phyloP scores from a whole-genome alignment of 352 stramenopile species.

The Pythium rhizo-oryzae region DNA sequence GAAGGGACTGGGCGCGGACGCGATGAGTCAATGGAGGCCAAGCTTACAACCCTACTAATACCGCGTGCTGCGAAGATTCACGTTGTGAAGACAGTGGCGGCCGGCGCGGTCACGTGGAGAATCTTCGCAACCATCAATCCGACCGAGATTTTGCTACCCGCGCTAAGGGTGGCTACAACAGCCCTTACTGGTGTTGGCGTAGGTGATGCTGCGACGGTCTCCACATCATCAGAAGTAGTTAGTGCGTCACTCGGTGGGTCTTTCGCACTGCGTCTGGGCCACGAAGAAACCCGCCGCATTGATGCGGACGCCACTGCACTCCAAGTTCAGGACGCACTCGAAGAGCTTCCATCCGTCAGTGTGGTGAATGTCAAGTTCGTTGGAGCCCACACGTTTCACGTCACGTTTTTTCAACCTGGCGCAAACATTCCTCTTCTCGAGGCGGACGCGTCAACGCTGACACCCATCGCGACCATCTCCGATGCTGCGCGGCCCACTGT shows the following conservation, averaged over 20 bases:
- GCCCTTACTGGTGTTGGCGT: constrained; percentile 3
- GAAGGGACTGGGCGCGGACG: constrained; percentile 27
- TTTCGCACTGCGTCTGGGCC: constrained; percentile 37
- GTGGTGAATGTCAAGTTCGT: constrained; percentile 25
- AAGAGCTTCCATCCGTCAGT: constrained; percentile 31
- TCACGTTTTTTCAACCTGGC: constrained; percentile 46
- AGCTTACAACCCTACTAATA: constrained; percentile 11
- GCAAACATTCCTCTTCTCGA: constrained; percentile 33
- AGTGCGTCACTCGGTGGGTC: constrained; percentile 24
- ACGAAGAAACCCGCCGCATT: constrained; percentile 12
- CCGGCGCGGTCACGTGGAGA: neutral
- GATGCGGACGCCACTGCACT: constrained; percentile 6
- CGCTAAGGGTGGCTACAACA: neutral
- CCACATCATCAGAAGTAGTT: neutral
- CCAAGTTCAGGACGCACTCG: constrained; percentile 40
- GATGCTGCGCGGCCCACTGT: constrained; percentile 17
- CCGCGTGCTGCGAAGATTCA: constrained; percentile 21
- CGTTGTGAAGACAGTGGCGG: constrained; percentile 18
- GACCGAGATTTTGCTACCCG: neutral
- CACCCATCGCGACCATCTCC: constrained; percentile 7
- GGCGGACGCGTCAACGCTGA: neutral
- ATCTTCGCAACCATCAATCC: constrained; percentile 5
- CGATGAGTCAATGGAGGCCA: constrained; percentile 39
- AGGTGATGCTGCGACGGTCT: neutral
- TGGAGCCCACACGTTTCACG: constrained; percentile 29